These are phyloP conservation scores for Meyerozyma athensensis DNA, from an alignment of 1,139 yeast species.

Conservation along the genomic window DNA sequence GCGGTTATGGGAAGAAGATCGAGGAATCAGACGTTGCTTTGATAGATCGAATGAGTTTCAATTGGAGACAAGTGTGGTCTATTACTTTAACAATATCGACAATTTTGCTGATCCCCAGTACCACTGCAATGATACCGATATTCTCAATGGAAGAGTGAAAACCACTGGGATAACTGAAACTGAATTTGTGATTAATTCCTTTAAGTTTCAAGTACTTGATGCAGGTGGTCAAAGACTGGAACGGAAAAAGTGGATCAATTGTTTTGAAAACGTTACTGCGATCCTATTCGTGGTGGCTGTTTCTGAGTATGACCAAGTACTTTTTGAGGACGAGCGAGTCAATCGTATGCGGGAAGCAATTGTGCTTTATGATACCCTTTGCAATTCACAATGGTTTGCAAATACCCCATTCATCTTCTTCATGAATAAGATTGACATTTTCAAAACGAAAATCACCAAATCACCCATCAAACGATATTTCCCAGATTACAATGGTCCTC, in stretches of 20 bases:
- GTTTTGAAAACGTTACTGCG: slow-evolving; percentile 89
- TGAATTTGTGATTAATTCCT: slow-evolving; percentile 61
- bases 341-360: slow-evolving; percentile 92
- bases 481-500: slow-evolving; percentile 65
- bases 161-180: slow-evolving; percentile 96
- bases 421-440: slow-evolving; percentile 80
- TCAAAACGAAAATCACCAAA: slow-evolving; percentile 60
- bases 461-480: slow-evolving; percentile 66
- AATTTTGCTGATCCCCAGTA: slow-evolving; percentile 64
- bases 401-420: slow-evolving; percentile 87
- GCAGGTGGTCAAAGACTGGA: slow-evolving; percentile 98
- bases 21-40: slow-evolving; percentile 61
- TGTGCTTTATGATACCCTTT: slow-evolving; percentile 74
- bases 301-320: slow-evolving; percentile 86
- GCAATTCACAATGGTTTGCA: slow-evolving; percentile 82
- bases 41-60: slow-evolving; percentile 72
- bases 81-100: slow-evolving; percentile 66
- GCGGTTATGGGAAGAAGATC: slow-evolving; percentile 63
- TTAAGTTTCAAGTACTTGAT: slow-evolving; percentile 74
- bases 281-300: slow-evolving; percentile 89
- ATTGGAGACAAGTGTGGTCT: slow-evolving; percentile 73
- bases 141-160: slow-evolving; percentile 84
- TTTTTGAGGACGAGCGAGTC: slow-evolving; percentile 85
- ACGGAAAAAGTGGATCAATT: slow-evolving; percentile 93
- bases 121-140: slow-evolving; percentile 74